Evolutionary conservation across 805 yeast genomes (phyloP).

Genomic region (Groenewaldozyma tartarivorans): DNA sequence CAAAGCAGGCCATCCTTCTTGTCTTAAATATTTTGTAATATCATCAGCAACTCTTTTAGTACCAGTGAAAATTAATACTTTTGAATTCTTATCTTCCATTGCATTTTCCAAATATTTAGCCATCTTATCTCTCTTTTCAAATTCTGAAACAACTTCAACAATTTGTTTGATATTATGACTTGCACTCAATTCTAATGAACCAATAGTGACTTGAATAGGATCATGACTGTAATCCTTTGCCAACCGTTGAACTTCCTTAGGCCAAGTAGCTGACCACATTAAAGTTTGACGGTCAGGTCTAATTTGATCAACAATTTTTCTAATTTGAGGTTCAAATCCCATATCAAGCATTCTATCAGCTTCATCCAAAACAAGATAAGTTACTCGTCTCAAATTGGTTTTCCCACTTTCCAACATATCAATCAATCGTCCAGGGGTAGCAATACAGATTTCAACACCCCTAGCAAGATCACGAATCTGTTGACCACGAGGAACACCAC

Average conservation of each 20-base stretch:
- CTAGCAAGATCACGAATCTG: slow-evolving; percentile 93
- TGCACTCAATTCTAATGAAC: slow-evolving; percentile 92
- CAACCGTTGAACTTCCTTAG: slow-evolving; percentile 90
- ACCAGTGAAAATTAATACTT: slow-evolving; percentile 84
- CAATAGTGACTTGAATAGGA: slow-evolving; percentile 93
- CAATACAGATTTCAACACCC: slow-evolving; percentile 93
- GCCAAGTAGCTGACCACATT: slow-evolving; percentile 99
- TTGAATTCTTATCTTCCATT: slow-evolving; percentile 55
- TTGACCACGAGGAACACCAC: slow-evolving; percentile 98
- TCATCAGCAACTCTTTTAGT: slow-evolving; percentile 98
- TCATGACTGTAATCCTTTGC: slow-evolving; percentile 87
- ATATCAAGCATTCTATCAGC: slow-evolving; percentile 99
- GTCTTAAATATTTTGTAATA: slow-evolving; percentile 80
- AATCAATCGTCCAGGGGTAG: slow-evolving; percentile 98
- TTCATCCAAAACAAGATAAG: slow-evolving; percentile 95
- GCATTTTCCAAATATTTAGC: slow-evolving; percentile 75
- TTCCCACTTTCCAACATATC: slow-evolving; percentile 94
- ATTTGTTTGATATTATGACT: slow-evolving; percentile 92
- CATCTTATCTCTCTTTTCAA: slow-evolving; percentile 89
- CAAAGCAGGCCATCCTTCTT: slow-evolving; percentile 97
- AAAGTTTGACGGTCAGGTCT: slow-evolving; percentile 99
- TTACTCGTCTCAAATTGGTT: slow-evolving; percentile 92
- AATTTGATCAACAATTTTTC: slow-evolving; percentile 95
- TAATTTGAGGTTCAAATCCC: slow-evolving; percentile 99
- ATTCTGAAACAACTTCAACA: slow-evolving; percentile 84